A percentile compares a stretch with the other conserved stretches of the same genome.
Evolutionary conservation across 768 basidiomycete genomes (phyloP).

Genomic region (Cystobasidium tubakii): DNA sequence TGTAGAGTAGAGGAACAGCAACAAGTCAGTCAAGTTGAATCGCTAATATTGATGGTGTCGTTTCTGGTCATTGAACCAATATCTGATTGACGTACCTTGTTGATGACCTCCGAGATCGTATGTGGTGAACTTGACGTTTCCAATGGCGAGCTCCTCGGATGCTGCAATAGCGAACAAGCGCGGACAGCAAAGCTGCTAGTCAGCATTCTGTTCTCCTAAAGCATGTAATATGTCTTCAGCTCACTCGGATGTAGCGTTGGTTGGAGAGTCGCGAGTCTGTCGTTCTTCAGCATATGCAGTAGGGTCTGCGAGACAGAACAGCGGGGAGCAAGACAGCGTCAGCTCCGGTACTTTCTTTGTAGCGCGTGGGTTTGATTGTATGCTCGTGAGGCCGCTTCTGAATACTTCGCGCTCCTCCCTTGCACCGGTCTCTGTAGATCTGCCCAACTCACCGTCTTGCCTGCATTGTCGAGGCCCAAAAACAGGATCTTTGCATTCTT

Average conservation of each 20-base stretch:
- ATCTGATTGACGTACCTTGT: slow-evolving; percentile 60
- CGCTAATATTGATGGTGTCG: no score
- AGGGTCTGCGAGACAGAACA: slow-evolving; percentile 60
- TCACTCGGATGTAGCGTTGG: slow-evolving; percentile 96
- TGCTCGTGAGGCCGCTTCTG: no score
- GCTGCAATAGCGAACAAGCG: slow-evolving; percentile 55
- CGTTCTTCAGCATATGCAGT: slow-evolving; percentile 98
- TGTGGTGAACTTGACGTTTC: slow-evolving; percentile 97
- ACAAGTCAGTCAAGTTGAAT: neutral
- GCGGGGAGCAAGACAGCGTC: neutral
- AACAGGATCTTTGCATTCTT: slow-evolving; percentile 99
- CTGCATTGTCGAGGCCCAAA: slow-evolving; percentile 96
- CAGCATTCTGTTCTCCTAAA: neutral
- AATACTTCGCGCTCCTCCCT: no score
- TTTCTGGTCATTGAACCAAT: no score
- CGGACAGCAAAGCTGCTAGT: slow-evolving; percentile 11
- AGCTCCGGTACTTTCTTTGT: neutral
- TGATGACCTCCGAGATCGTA: slow-evolving; percentile 97
- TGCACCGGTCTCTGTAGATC: no score
- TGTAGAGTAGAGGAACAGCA: neutral
- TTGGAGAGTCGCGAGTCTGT: slow-evolving; percentile 91
- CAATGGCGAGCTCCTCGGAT: slow-evolving; percentile 96
- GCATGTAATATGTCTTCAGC: slow-evolving; percentile 42
- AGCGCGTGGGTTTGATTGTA: no score
- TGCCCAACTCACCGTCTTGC: slow-evolving; percentile 73